These are phyloP conservation scores for Phymatotrichopsis omnivora DNA, from an alignment of 2,329 filamentous ascomycete species.

Conservation along the genomic window DNA sequence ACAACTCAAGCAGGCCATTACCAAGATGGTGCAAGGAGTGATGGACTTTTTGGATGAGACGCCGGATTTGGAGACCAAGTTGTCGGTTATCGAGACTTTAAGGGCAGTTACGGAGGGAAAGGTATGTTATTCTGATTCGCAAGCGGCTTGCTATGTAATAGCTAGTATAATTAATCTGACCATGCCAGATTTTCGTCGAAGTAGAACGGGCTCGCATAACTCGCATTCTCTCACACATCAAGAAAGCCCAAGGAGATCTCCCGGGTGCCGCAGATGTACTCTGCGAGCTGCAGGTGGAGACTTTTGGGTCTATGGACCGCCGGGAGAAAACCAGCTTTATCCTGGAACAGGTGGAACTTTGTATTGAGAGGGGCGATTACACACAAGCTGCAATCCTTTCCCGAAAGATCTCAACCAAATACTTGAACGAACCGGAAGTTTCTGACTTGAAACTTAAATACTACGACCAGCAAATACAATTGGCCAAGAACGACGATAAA, in stretches of 20 bases:
- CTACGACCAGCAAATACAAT: slow-evolving; percentile 92
- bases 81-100: slow-evolving; percentile 87
- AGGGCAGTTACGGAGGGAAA: slow-evolving; percentile 97
- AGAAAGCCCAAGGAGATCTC: slow-evolving; percentile 87
- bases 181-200: slow-evolving; percentile 79
- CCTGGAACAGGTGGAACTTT: slow-evolving; percentile 83
- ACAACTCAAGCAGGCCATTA: slow-evolving; percentile 97
- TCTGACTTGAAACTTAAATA: slow-evolving; percentile 92
- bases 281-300: slow-evolving; percentile 97
- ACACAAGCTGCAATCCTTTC: slow-evolving; percentile 87
- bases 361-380: slow-evolving; percentile 94
- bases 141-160: neutral
- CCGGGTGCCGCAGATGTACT: slow-evolving; percentile 84
- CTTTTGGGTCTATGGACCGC: slow-evolving; percentile 94
- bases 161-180: neutral
- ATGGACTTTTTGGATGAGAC: slow-evolving; percentile 85
- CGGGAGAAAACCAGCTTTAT: slow-evolving; percentile 99
- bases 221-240: slow-evolving; percentile 91
- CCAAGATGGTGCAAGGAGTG: slow-evolving; percentile 96
- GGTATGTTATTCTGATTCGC: slow-evolving; percentile 37
- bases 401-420: slow-evolving; percentile 93
- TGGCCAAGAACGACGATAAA: slow-evolving; percentile 94
- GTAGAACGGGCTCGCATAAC: slow-evolving; percentile 94
- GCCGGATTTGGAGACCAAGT: slow-evolving; percentile 70
- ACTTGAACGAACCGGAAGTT: slow-evolving; percentile 85